Percentiles rank a stretch among this genome's conserved stretches.
These are phyloP conservation scores for Peltaster fructicola DNA, from an alignment of 2,329 filamentous ascomycete species.

Conservation along the genomic window DNA sequence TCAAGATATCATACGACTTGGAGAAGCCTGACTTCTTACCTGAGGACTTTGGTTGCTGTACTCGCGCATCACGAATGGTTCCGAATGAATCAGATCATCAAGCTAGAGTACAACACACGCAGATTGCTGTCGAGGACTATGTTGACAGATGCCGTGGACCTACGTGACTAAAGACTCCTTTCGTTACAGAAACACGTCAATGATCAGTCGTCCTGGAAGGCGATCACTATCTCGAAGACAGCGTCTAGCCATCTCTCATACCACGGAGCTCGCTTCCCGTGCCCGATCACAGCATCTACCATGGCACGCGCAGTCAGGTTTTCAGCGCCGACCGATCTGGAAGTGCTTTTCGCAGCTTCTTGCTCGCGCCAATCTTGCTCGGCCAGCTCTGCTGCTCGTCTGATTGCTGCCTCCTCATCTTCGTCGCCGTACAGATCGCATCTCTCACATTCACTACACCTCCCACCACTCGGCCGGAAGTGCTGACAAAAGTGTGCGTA, in stretches of 20 bases:
- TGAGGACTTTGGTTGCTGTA: too few relatives aligned
- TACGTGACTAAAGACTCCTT: too few relatives aligned
- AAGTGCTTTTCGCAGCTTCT: conserved; percentile 15
- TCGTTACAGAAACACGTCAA: too few relatives aligned
- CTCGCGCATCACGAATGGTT: too few relatives aligned
- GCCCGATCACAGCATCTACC: conserved; percentile 11
- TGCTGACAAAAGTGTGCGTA: conserved; percentile 95
- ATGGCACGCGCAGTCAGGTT: conserved; percentile 6
- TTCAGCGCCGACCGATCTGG: conserved; percentile 5
- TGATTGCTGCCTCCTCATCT: conserved; percentile 27
- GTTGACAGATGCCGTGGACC: too few relatives aligned
- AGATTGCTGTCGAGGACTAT: too few relatives aligned
- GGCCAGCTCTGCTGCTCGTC: conserved; percentile 24
- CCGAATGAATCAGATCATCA: too few relatives aligned
- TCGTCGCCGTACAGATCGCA: conserved; percentile 33
- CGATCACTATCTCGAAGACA: conserved; percentile 8
- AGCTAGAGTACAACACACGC: too few relatives aligned
- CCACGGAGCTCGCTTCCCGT: conserved; percentile 4
- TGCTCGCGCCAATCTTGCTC: conserved; percentile 29
- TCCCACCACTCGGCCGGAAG: conserved; percentile 64
- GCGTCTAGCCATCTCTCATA: conserved; percentile 10
- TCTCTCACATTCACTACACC: conserved; percentile 58
- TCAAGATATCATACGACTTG: too few relatives aligned
- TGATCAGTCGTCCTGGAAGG: too few relatives aligned
- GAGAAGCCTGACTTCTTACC: too few relatives aligned